Percentiles rank a stretch among this genome's conserved stretches.
These are phyloP conservation scores for Phalaenopsis equestris DNA, from an alignment of 106 monocot genomes.

Conservation along the genomic window DNA sequence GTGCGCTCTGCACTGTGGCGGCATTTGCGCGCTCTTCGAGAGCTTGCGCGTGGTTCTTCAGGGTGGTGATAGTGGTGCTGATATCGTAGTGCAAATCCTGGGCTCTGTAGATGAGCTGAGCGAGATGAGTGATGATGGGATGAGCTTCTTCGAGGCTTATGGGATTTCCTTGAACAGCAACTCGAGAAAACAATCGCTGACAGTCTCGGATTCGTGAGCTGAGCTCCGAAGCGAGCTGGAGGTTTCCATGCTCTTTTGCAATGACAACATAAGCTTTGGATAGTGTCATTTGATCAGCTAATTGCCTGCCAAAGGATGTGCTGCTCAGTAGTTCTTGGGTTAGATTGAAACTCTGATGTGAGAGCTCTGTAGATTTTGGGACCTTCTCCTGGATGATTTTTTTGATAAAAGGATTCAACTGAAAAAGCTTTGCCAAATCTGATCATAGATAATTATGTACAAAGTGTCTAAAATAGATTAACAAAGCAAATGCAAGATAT, in stretches of 20 bases:
- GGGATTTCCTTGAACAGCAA: constrained; percentile 31
- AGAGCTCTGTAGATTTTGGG: constrained; percentile 6
- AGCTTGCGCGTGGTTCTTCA: constrained; percentile 41
- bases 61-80: constrained; percentile 38
- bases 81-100: constrained; percentile 59
- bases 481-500: no score
- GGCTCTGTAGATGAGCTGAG: constrained; percentile 50
- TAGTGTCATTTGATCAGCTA: constrained; percentile 47
- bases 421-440: background rate
- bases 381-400: constrained; percentile 27
- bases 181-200: constrained; percentile 49
- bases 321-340: constrained; percentile 46
- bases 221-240: constrained; percentile 59
- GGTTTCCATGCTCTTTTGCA: constrained; percentile 47
- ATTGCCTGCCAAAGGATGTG: constrained; percentile 43
- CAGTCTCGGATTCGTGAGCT: constrained; percentile 42
- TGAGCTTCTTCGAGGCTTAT: constrained; percentile 40
- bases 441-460: no score
- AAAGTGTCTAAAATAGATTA: no score
- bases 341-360: constrained; percentile 28
- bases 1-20: constrained; percentile 37
- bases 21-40: constrained; percentile 51
- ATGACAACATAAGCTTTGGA: constrained; percentile 55
- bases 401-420: background rate
- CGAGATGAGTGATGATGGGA: constrained; percentile 30